Percentiles rank a stretch among this genome's conserved stretches.
Evolutionary conservation across 768 basidiomycete species (phyloP).

Genomic region (Hysterangium stoloniferum): DNA sequence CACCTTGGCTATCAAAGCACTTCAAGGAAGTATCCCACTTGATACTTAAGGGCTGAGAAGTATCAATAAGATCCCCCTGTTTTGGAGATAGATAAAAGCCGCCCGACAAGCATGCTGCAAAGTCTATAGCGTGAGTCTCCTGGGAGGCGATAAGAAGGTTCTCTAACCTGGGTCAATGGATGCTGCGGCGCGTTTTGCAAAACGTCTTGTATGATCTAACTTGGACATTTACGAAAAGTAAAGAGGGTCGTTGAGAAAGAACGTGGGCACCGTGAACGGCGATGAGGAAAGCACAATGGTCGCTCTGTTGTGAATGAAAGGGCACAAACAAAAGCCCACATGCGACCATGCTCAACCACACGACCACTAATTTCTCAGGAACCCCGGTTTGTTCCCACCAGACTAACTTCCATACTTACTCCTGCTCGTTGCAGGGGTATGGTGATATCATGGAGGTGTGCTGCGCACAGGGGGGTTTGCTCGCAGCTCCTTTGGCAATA

Average conservation of each 20-base stretch:
- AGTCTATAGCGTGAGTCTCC: not conserved
- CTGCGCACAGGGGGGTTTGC: no score
- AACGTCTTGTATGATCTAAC: constrained; percentile 4
- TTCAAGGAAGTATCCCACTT: constrained; percentile 44
- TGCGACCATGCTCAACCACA: no score
- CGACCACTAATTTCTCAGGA: no score
- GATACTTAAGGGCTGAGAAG: constrained; percentile 43
- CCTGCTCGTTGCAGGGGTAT: no score
- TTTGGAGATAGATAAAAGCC: constrained; percentile 51
- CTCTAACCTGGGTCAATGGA: not conserved
- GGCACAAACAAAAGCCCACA: no score
- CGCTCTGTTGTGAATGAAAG: no score
- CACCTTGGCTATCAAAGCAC: constrained; percentile 43
- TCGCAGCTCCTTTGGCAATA: no score
- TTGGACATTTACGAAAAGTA: constrained; percentile 6
- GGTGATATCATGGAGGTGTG: no score
- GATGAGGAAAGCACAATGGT: constrained; percentile 8
- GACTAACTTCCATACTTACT: no score
- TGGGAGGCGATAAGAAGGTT: not conserved
- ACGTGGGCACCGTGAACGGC: constrained; percentile 5
- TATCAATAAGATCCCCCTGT: constrained; percentile 37
- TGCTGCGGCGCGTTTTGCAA: constrained; percentile 7
- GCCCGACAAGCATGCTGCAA: constrained; percentile 9
- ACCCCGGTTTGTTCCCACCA: no score
- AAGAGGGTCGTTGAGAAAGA: constrained; percentile 4